These are phyloP conservation scores for barrel medic (Medicago truncatula) DNA, from an alignment of 306 rosid genomes.

Conservation along the genomic window MtrunA17r5.0-ANR NC_053046.1:44585501-44586000, in stretches of 20 bases:
- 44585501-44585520: too few species aligned
- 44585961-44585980: slow-evolving; percentile 30
- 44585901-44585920: background rate
- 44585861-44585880: slow-evolving; percentile 9
- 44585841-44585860: slow-evolving; percentile 1
- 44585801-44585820: background rate
- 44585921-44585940: slow-evolving; percentile 25
- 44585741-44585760: slow-evolving; percentile 8
- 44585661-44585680: too few species aligned
- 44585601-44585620: too few species aligned
- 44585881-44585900: too few species aligned
- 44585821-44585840: slow-evolving; percentile 9
- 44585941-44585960: slow-evolving; percentile 38
- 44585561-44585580: too few species aligned
- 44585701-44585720: too few species aligned
- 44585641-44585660: too few species aligned
- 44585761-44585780: slow-evolving; percentile 25
- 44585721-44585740: slow-evolving; percentile 43
- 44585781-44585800: background rate
- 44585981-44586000: slow-evolving; percentile 42
- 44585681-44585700: too few species aligned
- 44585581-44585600: too few species aligned
- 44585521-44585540: too few species aligned
- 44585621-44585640: too few species aligned
- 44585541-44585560: too few species aligned